These are phyloP conservation scores for Ceratocystis cubensis DNA, from an alignment of 2,329 filamentous ascomycete genomes.

Conservation along the genomic window DNA sequence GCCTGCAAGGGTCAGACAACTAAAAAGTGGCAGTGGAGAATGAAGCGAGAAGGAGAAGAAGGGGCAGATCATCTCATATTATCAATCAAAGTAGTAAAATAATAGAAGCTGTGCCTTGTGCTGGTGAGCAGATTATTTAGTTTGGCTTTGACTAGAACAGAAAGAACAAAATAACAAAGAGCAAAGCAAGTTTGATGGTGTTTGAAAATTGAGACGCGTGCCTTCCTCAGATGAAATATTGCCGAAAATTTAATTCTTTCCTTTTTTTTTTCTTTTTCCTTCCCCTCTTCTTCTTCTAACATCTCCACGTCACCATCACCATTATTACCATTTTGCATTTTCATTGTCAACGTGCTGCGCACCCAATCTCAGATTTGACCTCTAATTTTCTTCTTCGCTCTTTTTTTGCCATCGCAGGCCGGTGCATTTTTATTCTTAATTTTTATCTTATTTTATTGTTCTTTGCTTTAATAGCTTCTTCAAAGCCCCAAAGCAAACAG, in stretches of 20 bases:
- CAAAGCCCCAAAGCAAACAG: neutral
- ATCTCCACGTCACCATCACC: neutral
- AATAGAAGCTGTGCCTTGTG: neutral
- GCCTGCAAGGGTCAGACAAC: neutral
- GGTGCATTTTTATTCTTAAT: neutral
- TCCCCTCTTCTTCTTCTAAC: neutral
- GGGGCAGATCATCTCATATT: neutral
- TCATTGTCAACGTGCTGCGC: neutral
- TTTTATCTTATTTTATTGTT: neutral
- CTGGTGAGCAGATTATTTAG: neutral
- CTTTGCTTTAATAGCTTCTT: neutral
- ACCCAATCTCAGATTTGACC: neutral
- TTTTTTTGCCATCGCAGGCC: slow-evolving; percentile 14
- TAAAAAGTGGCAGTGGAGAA: neutral
- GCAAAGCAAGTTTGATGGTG: neutral
- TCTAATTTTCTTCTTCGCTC: neutral
- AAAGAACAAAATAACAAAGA: neutral
- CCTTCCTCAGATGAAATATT: neutral
- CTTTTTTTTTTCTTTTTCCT: neutral
- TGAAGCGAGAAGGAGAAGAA: neutral
- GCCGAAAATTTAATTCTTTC: neutral
- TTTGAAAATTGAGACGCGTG: neutral
- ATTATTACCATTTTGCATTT: neutral
- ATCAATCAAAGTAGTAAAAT: neutral
- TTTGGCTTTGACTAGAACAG: neutral